Evolutionary conservation across 148 eudicot genomes (phyloP).

Genomic region (Cornus kousa): DNA sequence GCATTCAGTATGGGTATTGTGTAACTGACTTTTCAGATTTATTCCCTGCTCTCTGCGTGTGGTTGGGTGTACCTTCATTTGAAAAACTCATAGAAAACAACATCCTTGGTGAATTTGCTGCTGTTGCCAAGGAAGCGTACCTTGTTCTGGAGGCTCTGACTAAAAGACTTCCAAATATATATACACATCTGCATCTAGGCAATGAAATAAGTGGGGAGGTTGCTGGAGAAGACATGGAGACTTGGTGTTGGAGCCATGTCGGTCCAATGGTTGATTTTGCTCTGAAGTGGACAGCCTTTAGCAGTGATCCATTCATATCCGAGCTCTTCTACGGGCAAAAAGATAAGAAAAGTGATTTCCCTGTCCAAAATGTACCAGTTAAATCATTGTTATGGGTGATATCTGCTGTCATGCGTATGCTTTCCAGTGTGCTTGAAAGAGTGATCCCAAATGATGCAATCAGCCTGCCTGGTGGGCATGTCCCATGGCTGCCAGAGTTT

Average conservation of each 20-base stretch:
- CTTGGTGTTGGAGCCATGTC: constrained; percentile 75
- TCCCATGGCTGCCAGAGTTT: constrained; percentile 64
- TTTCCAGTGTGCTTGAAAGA: constrained; percentile 55
- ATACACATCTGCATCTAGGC: constrained; percentile 22
- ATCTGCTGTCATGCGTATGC: constrained; percentile 68
- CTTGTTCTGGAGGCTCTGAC: constrained; percentile 65
- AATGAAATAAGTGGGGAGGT: constrained; percentile 22
- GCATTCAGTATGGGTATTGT: constrained; percentile 62
- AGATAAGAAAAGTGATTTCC: constrained; percentile 17
- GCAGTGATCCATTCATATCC: constrained; percentile 32
- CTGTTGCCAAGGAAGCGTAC: constrained; percentile 62
- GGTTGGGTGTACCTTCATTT: constrained; percentile 67
- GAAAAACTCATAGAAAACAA: constrained; percentile 49
- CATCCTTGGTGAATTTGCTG: constrained; percentile 58
- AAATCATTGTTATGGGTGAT: constrained; percentile 62
- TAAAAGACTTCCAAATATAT: constrained; percentile 61
- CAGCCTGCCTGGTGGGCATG: constrained; percentile 24
- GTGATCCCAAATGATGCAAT: constrained; percentile 53
- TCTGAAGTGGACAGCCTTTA: constrained; percentile 57
- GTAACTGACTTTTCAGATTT: constrained; percentile 62
- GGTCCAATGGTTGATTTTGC: constrained; percentile 74
- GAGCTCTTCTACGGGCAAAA: constrained; percentile 30
- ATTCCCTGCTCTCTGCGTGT: constrained; percentile 69
- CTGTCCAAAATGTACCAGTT: constrained; percentile 18
- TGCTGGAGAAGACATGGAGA: constrained; percentile 37